phyloP scores from a whole-genome alignment of 805 yeast genomes.

The Priceomyces fermenticarens region DNA sequence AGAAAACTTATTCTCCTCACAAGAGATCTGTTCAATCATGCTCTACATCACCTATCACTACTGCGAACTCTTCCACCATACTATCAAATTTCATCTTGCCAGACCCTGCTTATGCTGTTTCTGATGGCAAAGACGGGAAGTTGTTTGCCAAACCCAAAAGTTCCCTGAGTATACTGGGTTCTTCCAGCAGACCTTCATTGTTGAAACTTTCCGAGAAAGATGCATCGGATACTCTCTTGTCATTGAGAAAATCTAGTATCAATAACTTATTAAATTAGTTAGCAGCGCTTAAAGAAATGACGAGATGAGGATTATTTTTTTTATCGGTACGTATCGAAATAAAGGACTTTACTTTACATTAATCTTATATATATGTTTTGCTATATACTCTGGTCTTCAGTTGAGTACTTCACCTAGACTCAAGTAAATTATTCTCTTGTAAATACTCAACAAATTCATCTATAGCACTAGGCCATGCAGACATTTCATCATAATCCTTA shows the following conservation, averaged over 20 bases:
- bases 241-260: constrained; percentile 40
- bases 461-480: constrained; percentile 89
- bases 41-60: constrained; percentile 20
- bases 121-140: background rate
- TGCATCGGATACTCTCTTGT: constrained; percentile 37
- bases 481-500: constrained; percentile 65
- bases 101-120: constrained; percentile 34
- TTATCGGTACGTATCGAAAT: background rate
- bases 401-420: background rate
- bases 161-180: constrained; percentile 3
- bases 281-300: background rate
- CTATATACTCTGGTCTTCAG: background rate
- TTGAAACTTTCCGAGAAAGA: constrained; percentile 24
- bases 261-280: constrained; percentile 36
- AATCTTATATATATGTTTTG: background rate
- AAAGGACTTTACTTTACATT: background rate
- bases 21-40: constrained; percentile 10
- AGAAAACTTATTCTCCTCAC: background rate
- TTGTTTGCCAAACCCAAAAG: background rate
- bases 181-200: constrained; percentile 4
- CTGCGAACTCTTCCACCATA: constrained; percentile 8
- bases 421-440: constrained; percentile 19
- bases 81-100: constrained; percentile 30
- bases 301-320: background rate
- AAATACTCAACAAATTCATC: constrained; percentile 76